Conservation (phyloP, 2,329 filamentous ascomycete genomes). For the Neopestalotiopsis rosae region DNA sequence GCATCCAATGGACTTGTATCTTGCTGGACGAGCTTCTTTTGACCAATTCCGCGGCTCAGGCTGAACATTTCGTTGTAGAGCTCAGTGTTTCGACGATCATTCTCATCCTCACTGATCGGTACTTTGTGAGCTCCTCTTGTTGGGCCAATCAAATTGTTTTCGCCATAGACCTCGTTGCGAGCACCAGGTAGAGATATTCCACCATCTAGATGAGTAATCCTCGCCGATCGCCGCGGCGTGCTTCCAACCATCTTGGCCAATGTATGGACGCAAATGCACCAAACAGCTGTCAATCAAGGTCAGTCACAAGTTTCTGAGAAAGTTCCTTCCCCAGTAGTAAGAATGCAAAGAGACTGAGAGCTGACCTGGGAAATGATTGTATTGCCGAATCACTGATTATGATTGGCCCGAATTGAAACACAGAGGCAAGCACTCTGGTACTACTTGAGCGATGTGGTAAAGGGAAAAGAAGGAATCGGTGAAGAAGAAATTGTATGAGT, state of each 20-base stretch:
- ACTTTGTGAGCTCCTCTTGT: conserved; percentile 13
- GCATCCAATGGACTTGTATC: background rate
- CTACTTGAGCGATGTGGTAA: background rate
- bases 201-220: conserved; percentile 4
- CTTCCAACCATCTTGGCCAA: conserved; percentile 4
- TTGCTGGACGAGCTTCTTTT: conserved; percentile 18
- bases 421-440: background rate
- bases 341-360: background rate
- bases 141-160: conserved; percentile 31
- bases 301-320: too few species aligned
- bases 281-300: background rate
- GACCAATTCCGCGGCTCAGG: conserved; percentile 20
- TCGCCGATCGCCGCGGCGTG: background rate
- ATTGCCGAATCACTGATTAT: background rate
- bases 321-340: background rate
- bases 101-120: conserved; percentile 28
- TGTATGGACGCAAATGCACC: background rate
- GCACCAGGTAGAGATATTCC: conserved; percentile 28
- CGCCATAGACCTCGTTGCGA: conserved; percentile 36
- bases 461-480: background rate
- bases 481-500: background rate
- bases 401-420: background rate
- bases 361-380: background rate
- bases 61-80: conserved; percentile 19
- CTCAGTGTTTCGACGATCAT: conserved; percentile 25